Percentiles rank a stretch among this genome's conserved stretches.
Evolutionary conservation across 805 yeast genomes (phyloP).

Genomic region (Kazachstania bromeliacearum): DNA sequence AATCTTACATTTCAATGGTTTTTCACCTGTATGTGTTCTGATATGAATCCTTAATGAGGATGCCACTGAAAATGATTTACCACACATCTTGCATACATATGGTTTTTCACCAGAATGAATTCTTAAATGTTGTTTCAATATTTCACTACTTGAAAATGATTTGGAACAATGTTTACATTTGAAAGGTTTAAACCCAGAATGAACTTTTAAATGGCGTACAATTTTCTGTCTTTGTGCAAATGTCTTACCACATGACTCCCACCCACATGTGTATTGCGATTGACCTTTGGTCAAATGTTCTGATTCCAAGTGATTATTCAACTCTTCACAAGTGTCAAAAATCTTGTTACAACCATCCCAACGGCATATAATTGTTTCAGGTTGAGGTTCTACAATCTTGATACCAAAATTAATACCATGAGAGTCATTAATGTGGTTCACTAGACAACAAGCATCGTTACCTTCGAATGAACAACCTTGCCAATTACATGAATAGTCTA

Average conservation of each 20-base stretch:
- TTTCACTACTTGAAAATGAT: conserved; percentile 65
- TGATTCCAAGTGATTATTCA: conserved; percentile 61
- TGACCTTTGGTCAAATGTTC: conserved; percentile 70
- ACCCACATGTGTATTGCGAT: conserved; percentile 57
- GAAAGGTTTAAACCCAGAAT: conserved; percentile 77
- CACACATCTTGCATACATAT: conserved; percentile 61
- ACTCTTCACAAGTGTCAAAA: conserved; percentile 47
- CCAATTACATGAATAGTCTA: conserved; percentile 55
- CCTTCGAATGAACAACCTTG: conserved; percentile 53
- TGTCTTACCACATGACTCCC: conserved; percentile 68
- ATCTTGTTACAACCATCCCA: conserved; percentile 38
- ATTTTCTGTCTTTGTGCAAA: conserved; percentile 82
- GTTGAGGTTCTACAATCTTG: conserved; percentile 15
- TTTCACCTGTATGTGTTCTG: conserved; percentile 84
- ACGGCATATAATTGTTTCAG: conserved; percentile 10
- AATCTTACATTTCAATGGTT: conserved; percentile 72
- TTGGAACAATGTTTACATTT: conserved; percentile 61
- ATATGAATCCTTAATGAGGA: conserved; percentile 76
- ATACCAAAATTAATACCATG: conserved; percentile 35
- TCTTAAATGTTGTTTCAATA: conserved; percentile 72
- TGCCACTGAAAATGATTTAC: conserved; percentile 70
- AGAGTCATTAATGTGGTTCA: conserved; percentile 47
- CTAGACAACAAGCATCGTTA: conserved; percentile 41
- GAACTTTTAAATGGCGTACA: conserved; percentile 77
- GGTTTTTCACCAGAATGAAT: conserved; percentile 90